phyloP scores from a whole-genome alignment of 108 stramenopile genomes.

The Thalassiosira profunda region DNA sequence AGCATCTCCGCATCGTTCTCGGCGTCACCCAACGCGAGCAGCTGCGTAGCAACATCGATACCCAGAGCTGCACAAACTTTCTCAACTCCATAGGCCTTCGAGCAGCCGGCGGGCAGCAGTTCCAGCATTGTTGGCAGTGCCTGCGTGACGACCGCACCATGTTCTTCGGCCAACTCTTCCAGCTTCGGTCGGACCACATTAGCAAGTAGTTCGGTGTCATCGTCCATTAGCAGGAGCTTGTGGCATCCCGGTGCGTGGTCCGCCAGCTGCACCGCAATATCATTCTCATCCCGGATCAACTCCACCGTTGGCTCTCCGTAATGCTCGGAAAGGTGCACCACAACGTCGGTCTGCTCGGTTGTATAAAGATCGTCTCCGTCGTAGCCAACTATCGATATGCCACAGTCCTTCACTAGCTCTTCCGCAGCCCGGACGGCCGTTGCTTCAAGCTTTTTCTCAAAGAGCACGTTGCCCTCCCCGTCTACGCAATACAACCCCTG shows the following conservation, averaged over 20 bases:
- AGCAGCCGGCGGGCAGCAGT: constrained; percentile 85
- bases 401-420: constrained; percentile 58
- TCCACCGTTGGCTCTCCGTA: constrained; percentile 86
- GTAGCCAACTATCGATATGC: constrained; percentile 80
- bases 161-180: constrained; percentile 63
- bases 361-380: constrained; percentile 87
- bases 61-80: constrained; percentile 79
- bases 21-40: constrained; percentile 92
- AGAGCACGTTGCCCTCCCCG: constrained; percentile 78
- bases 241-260: constrained; percentile 62
- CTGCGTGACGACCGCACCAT: constrained; percentile 74
- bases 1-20: constrained; percentile 95
- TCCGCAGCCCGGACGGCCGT: constrained; percentile 69
- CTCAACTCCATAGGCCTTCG: constrained; percentile 89
- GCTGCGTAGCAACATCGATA: constrained; percentile 62
- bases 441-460: constrained; percentile 73
- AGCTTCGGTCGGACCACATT: constrained; percentile 63
- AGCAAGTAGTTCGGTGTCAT: constrained; percentile 62
- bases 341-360: constrained; percentile 53
- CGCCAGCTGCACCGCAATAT: constrained; percentile 22
- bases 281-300: constrained; percentile 17
- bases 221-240: constrained; percentile 87
- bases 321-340: constrained; percentile 64
- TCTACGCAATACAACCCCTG: constrained; percentile 92
- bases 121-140: constrained; percentile 95